phyloP scores from a whole-genome alignment of 208 protist genomes.

The Leishmania braziliensis region DNA sequence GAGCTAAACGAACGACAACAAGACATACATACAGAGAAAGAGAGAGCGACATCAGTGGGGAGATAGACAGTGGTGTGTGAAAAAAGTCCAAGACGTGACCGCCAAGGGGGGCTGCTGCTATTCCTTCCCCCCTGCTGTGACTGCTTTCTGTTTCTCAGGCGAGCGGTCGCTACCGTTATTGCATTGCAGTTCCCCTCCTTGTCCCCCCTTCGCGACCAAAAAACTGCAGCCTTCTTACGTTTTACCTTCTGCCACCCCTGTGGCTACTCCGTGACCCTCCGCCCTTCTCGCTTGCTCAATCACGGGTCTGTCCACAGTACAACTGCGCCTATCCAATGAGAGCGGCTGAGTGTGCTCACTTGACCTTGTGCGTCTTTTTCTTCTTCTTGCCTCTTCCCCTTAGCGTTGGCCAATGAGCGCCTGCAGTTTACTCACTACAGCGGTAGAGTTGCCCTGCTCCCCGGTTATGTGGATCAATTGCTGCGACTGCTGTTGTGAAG shows the following conservation, averaged over 20 bases:
- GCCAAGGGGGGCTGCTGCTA: no score
- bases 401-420: slow-evolving; percentile 17
- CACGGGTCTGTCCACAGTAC: background rate
- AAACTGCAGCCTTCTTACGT: background rate
- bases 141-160: background rate
- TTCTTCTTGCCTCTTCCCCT: background rate
- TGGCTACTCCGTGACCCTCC: background rate
- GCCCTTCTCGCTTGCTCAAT: no score
- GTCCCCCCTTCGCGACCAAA: background rate
- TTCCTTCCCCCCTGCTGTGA: background rate
- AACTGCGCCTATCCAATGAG: background rate
- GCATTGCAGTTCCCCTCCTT: background rate
- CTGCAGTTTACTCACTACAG: slow-evolving; percentile 33
- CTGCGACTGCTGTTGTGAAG: background rate
- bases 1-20: slow-evolving; percentile 4
- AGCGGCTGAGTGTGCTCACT: background rate
- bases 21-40: background rate
- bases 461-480: slow-evolving; percentile 27
- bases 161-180: background rate
- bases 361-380: background rate
- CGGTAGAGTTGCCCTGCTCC: slow-evolving; percentile 21
- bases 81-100: background rate
- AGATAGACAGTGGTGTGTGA: background rate
- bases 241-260: background rate
- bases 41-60: background rate